Evolutionary conservation across 2,329 filamentous ascomycete species (phyloP).

Genomic region (Colletotrichum godetiae): DNA sequence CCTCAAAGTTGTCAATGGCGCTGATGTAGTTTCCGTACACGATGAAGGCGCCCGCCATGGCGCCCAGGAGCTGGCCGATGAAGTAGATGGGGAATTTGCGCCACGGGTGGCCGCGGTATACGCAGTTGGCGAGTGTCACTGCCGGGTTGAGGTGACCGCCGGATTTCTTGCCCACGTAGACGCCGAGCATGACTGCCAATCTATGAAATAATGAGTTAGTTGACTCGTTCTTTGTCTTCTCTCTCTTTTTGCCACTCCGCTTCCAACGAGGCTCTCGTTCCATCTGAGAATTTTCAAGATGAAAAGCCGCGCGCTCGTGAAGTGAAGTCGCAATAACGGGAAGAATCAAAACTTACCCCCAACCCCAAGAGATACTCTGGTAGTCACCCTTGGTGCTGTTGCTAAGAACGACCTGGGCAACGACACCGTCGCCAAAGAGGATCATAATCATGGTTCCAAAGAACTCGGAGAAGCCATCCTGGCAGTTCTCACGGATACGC

Average conservation of each 20-base stretch:
- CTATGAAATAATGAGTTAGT: slow-evolving; percentile 43
- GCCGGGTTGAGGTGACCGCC: slow-evolving; percentile 78
- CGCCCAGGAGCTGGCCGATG: slow-evolving; percentile 74
- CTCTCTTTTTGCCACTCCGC: slow-evolving; percentile 6
- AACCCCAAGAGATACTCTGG: slow-evolving; percentile 62
- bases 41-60: slow-evolving; percentile 69
- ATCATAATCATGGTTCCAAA: slow-evolving; percentile 76
- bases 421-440: slow-evolving; percentile 77
- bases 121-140: slow-evolving; percentile 76
- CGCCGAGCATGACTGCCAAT: slow-evolving; percentile 75
- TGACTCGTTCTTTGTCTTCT: neutral
- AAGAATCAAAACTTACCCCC: slow-evolving; percentile 52
- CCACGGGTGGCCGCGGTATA: slow-evolving; percentile 77
- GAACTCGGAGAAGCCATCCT: slow-evolving; percentile 75
- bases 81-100: slow-evolving; percentile 76
- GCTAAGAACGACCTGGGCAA: slow-evolving; percentile 76
- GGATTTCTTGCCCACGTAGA: slow-evolving; percentile 74
- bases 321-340: neutral
- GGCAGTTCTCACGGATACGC: slow-evolving; percentile 59
- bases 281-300: neutral
- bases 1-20: slow-evolving; percentile 74
- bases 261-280: neutral
- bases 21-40: slow-evolving; percentile 72
- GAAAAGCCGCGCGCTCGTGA: slow-evolving; percentile 15
- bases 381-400: slow-evolving; percentile 58